Evolutionary conservation across 768 basidiomycete species (phyloP).

Genomic region (Amanita pseudoporphyria): DNA sequence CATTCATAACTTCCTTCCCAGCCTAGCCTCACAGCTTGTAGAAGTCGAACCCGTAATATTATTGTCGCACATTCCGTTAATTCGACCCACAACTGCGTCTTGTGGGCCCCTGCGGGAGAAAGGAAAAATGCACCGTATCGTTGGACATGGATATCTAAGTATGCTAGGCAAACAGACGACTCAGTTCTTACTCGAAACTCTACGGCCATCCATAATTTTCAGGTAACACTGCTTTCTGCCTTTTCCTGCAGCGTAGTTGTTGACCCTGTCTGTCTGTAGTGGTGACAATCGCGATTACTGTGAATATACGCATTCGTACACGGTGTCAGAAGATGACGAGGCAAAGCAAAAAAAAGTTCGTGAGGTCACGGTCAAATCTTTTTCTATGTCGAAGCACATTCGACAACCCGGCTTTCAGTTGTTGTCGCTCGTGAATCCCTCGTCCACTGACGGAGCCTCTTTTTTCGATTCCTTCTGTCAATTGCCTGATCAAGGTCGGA

Average conservation of each 20-base stretch:
- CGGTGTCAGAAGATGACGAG: conserved; percentile 14
- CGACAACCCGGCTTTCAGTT: conserved; percentile 78
- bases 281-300: conserved; percentile 93
- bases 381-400: conserved; percentile 69
- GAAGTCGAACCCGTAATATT: conserved; percentile 47
- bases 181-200: conserved; percentile 52
- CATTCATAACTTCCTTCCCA: not conserved
- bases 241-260: conserved; percentile 4
- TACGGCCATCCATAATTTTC: conserved; percentile 64
- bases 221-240: conserved; percentile 35
- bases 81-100: conserved; percentile 57
- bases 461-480: conserved; percentile 63
- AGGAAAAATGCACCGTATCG: conserved; percentile 63
- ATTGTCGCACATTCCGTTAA: conserved; percentile 81
- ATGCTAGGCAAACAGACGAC: conserved; percentile 76
- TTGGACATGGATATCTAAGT: conserved; percentile 76
- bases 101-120: conserved; percentile 76
- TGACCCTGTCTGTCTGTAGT: conserved; percentile 23
- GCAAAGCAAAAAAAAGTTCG: conserved; percentile 28
- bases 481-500: conserved; percentile 61
- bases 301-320: conserved; percentile 49
- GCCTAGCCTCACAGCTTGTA: conserved; percentile 10
- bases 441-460: conserved; percentile 25
- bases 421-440: conserved; percentile 45
- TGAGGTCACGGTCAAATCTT: conserved; percentile 85